Percentiles rank a stretch among this genome's conserved stretches.
phyloP scores from a whole-genome alignment of 169 alveolate species.

The Plasmodium coatneyi region DNA sequence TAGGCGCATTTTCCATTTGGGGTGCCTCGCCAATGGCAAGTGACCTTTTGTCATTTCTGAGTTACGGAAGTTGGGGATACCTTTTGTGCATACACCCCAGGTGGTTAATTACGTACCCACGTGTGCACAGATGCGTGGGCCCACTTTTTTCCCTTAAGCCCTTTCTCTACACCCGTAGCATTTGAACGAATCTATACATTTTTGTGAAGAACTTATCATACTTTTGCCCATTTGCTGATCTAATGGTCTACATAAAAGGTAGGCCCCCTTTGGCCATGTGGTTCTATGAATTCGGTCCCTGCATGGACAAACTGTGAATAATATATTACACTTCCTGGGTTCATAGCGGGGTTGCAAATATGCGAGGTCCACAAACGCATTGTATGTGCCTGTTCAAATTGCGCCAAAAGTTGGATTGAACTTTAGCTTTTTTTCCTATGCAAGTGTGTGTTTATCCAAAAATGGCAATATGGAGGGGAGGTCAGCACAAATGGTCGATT shows the following conservation, averaged over 20 bases:
- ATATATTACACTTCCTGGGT: not conserved
- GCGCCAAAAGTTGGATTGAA: not conserved
- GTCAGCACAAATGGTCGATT: not conserved
- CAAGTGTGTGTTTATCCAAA: not conserved
- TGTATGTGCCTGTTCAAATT: not conserved
- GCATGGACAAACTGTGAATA: not conserved
- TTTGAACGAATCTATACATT: not conserved
- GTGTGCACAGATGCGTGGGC: not conserved
- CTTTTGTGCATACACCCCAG: not conserved
- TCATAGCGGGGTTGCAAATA: not conserved
- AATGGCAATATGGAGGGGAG: not conserved
- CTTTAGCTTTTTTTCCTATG: not conserved
- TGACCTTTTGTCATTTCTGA: not conserved
- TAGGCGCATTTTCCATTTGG: not conserved
- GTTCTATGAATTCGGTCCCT: not conserved
- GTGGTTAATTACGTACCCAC: not conserved
- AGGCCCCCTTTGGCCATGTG: not conserved
- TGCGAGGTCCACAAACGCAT: not conserved
- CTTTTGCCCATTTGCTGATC: not conserved
- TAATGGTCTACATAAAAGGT: not conserved
- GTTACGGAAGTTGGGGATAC: not conserved
- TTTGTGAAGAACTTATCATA: not conserved
- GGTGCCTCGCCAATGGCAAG: not conserved
- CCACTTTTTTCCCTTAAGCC: not conserved
- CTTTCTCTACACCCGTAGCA: not conserved